Evolutionary conservation across 352 stramenopile genomes (phyloP).

Genomic region (Phytophthora quininea): DNA sequence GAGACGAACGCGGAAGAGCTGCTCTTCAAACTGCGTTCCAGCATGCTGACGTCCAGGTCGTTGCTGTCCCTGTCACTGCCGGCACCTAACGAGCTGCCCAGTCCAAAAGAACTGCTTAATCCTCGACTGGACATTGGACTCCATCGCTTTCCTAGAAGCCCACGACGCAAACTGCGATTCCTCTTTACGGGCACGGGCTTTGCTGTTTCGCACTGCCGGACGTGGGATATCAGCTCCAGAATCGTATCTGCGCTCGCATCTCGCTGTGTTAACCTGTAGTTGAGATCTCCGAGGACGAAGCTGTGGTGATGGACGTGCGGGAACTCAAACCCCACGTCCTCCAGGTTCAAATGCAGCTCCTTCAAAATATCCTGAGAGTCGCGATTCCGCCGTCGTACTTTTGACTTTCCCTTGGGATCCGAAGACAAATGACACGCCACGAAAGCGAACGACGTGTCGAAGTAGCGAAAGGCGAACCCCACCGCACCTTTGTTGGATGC

Average conservation of each 20-base stretch:
- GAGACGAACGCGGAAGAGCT: conserved; percentile 27
- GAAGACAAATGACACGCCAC: conserved; percentile 89
- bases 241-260: conserved; percentile 59
- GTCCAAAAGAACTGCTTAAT: conserved; percentile 33
- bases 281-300: conserved; percentile 91
- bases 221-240: conserved; percentile 63
- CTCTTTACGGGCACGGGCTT: conserved; percentile 26
- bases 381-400: conserved; percentile 76
- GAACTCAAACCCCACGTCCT: conserved; percentile 88
- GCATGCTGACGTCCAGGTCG: conserved; percentile 44
- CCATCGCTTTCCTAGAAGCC: conserved; percentile 37
- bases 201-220: conserved; percentile 43
- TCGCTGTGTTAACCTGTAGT: conserved; percentile 83
- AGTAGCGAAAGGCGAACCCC: conserved; percentile 87
- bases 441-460: conserved; percentile 88
- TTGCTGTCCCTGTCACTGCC: conserved; percentile 36
- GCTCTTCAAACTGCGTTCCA: conserved; percentile 43
- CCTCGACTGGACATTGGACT: conserved; percentile 32
- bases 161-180: conserved; percentile 33
- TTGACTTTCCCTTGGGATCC: conserved; percentile 84
- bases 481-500: conserved; percentile 92
- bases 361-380: conserved; percentile 78
- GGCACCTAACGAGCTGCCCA: conserved; percentile 27
- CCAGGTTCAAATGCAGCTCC: conserved; percentile 77
- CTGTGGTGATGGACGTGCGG: conserved; percentile 87